phyloP scores from a whole-genome alignment of 768 basidiomycete genomes.

The Agrocybe chaxingu region DNA sequence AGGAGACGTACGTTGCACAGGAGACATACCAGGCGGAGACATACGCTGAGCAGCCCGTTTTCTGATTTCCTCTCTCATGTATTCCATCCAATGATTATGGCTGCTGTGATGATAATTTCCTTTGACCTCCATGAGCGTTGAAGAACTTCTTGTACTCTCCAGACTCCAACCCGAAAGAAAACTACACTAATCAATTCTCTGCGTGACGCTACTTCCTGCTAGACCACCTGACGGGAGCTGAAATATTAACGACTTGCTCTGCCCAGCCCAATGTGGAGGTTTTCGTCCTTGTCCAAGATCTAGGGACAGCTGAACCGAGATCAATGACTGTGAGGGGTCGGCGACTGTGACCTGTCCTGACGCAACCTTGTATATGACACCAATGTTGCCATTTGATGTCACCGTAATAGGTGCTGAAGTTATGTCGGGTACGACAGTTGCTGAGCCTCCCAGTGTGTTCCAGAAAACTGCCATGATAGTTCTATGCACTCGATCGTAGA shows the following conservation, averaged over 20 bases:
- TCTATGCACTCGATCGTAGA: slow-evolving; percentile 39
- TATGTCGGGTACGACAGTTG: slow-evolving; percentile 28
- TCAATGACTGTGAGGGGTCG: slow-evolving; percentile 60
- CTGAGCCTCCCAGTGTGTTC: slow-evolving; percentile 42
- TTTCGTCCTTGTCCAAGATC: slow-evolving; percentile 20
- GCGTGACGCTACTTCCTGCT: slow-evolving; percentile 46
- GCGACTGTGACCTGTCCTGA: slow-evolving; percentile 50
- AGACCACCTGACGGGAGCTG: slow-evolving; percentile 43
- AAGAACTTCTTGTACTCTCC: neutral
- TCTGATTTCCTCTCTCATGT: slow-evolving; percentile 39
- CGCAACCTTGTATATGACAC: slow-evolving; percentile 39
- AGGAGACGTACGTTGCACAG: slow-evolving; percentile 50
- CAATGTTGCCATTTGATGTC: slow-evolving; percentile 37
- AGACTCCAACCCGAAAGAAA: too few species aligned
- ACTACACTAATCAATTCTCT: slow-evolving; percentile 11
- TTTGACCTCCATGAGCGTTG: slow-evolving; percentile 3
- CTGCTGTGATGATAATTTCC: slow-evolving; percentile 5
- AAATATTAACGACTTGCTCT: slow-evolving; percentile 30
- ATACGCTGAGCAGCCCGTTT: slow-evolving; percentile 48
- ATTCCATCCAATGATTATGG: slow-evolving; percentile 10
- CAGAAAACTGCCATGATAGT: slow-evolving; percentile 57
- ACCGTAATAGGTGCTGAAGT: slow-evolving; percentile 26
- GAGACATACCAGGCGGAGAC: slow-evolving; percentile 38
- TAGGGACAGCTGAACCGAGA: slow-evolving; percentile 34
- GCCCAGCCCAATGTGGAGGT: slow-evolving; percentile 21